phyloP scores from a whole-genome alignment of 805 yeast species.

The Phaffomyces opuntiae region DNA sequence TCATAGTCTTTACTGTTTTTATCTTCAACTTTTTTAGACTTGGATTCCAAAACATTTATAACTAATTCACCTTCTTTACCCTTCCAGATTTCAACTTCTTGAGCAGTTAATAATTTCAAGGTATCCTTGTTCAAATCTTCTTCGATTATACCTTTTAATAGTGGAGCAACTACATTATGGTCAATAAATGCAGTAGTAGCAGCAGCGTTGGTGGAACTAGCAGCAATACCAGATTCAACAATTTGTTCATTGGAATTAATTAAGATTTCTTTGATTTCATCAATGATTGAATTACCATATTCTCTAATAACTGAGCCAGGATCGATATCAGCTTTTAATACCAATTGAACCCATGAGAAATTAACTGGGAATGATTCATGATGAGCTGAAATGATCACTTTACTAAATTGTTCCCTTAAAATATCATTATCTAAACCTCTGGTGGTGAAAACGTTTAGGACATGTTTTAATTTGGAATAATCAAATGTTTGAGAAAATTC shows the following conservation, averaged over 20 bases:
- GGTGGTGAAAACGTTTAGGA: conserved; percentile 33
- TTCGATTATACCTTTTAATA: conserved; percentile 36
- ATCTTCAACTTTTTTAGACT: conserved; percentile 41
- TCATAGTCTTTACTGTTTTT: conserved; percentile 82
- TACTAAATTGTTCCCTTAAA: conserved; percentile 29
- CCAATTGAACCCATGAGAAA: conserved; percentile 71
- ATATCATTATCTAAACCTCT: conserved; percentile 15
- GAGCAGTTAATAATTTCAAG: conserved; percentile 31
- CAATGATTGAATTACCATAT: conserved; percentile 19
- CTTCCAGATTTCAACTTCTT: conserved; percentile 57
- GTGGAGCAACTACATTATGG: conserved; percentile 50
- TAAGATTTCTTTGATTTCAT: conserved; percentile 16
- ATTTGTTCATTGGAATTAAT: conserved; percentile 10
- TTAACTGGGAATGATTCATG: conserved; percentile 33
- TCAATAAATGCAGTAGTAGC: conserved; percentile 49
- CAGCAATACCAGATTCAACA: conserved; percentile 34
- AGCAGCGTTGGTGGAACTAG: conserved; percentile 44
- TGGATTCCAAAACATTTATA: conserved; percentile 47
- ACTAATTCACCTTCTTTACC: conserved; percentile 67
- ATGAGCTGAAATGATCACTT: conserved; percentile 39
- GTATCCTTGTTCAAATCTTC: conserved; percentile 30
- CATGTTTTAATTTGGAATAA: conserved; percentile 27
- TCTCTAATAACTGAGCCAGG: conserved; percentile 50
- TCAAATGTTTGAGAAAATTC: conserved; percentile 18
- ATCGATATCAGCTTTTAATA: conserved; percentile 52